Conservation (phyloP, 2,329 filamentous ascomycete genomes). For the Xylariaceae sp. region DNA sequence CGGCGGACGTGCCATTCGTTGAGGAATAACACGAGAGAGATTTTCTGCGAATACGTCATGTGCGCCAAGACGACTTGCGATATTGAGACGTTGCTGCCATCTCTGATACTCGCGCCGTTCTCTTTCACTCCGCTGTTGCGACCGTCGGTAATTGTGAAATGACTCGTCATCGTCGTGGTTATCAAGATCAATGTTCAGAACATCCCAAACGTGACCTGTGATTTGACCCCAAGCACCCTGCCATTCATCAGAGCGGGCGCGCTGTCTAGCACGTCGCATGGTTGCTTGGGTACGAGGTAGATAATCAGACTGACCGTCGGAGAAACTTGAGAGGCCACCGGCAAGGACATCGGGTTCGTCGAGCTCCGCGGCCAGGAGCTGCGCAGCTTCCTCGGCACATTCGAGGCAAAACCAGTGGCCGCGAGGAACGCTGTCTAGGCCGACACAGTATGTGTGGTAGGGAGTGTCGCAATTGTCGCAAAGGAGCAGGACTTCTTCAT, state of each 20-base stretch:
- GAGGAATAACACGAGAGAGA: conserved; percentile 56
- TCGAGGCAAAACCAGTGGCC: conserved; percentile 90
- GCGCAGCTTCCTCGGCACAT: conserved; percentile 52
- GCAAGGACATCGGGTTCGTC: conserved; percentile 28
- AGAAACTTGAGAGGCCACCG: conserved; percentile 22
- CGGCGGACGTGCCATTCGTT: conserved; percentile 54
- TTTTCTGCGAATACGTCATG: conserved; percentile 67
- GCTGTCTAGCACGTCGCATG: conserved; percentile 54
- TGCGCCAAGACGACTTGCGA: conserved; percentile 77
- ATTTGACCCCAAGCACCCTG: conserved; percentile 77
- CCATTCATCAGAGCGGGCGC: conserved; percentile 78
- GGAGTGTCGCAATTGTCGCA: conserved; percentile 89
- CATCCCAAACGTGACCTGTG: conserved; percentile 61
- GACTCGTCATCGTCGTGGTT: conserved; percentile 76
- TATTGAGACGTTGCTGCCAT: conserved; percentile 81
- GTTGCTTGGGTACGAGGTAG: conserved; percentile 57
- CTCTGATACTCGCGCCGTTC: conserved; percentile 59
- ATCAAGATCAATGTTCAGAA: conserved; percentile 73
- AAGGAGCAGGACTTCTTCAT: conserved; percentile 80
- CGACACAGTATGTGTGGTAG: conserved; percentile 91
- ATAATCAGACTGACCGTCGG: conserved; percentile 35
- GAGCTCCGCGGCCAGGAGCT: conserved; percentile 43
- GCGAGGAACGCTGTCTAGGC: conserved; percentile 70
- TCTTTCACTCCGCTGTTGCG: conserved; percentile 52
- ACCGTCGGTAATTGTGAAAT: conserved; percentile 51